Evolutionary conservation across 805 yeast species (phyloP), one percentile per base, ranked within the genome.

Genomic region (Lipomyces chichibuensis): DNA sequence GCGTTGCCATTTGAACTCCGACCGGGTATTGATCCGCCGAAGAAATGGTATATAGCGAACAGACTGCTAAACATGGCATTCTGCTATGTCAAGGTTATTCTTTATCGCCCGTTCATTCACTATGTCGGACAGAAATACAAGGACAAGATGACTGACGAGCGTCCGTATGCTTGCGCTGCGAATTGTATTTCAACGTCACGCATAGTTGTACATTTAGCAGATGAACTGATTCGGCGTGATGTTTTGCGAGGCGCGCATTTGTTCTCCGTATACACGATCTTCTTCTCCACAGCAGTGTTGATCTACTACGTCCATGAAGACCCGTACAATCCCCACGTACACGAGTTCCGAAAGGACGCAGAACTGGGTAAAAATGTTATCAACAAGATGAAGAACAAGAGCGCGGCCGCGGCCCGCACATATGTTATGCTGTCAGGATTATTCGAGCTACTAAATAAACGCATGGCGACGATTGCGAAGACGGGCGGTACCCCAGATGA

Each of bases 101-200:
- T 92, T 17, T 92, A 92, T 74, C 84, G 97, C 60, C 97, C 97
- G 1, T 92, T 92, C 75, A 89, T 92, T 71, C 97, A 92, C 78
- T 91, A 88, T 75, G 84, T 89, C 62, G 84, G 91, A 43, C 87
- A 89, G 60, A 86, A 85, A 57, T 80, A 53, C 74, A 78, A 23
- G 69, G 74, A 56, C 70, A 54, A 60, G 59, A 61, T 58, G 78
- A 46, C 72, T 67, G 89, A 87, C 72, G 84, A 87, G 56, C 81
- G 87, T 66, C 89, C 92, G 20, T 82, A 88, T 51, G 86, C 87
- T 13, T 84, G 92, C 75, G 96, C 97, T 0, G 84, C 88, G 72
- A 90, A 90, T 73, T 92, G 97, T 78, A 88, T 92, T 63, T 87
- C 88, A 71, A 92, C 91, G 9, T 93, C 97, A 0, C 82, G 95